Percentiles rank a stretch among this genome's conserved stretches.
phyloP scores from a whole-genome alignment of 1,284 basidiomycete species.

The Moesziomyces parantarcticus region DNA sequence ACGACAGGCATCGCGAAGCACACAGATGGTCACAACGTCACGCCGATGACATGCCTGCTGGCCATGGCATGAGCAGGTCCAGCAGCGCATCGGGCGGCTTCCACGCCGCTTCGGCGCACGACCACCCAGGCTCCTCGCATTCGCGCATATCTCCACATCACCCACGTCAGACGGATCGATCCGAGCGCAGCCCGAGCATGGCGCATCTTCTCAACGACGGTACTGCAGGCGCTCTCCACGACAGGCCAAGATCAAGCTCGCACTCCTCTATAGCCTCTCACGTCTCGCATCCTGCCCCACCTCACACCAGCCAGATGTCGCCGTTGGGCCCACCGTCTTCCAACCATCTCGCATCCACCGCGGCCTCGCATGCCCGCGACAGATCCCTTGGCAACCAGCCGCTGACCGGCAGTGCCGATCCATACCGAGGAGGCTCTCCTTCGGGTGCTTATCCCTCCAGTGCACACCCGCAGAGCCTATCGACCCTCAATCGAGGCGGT shows the following conservation, averaged over 20 bases:
- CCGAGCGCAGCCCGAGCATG: slow-evolving; percentile 52
- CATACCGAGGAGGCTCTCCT: slow-evolving; percentile 25
- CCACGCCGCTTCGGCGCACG: slow-evolving; percentile 10
- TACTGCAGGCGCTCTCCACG: slow-evolving; percentile 41
- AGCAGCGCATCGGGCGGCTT: slow-evolving; percentile 37
- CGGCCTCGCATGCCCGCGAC: slow-evolving; percentile 17
- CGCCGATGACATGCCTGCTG: slow-evolving; percentile 12
- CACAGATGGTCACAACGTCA: slow-evolving; percentile 14
- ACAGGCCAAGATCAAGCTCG: slow-evolving; percentile 42
- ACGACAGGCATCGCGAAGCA: slow-evolving; percentile 18
- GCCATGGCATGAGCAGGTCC: slow-evolving; percentile 44
- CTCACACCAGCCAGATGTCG: slow-evolving; percentile 25
- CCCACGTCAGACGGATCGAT: slow-evolving; percentile 17
- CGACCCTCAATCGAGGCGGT: slow-evolving; percentile 23
- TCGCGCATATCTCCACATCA: slow-evolving; percentile 20
- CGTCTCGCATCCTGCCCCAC: slow-evolving; percentile 27
- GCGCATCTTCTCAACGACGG: slow-evolving; percentile 49
- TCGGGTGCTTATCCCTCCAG: slow-evolving; percentile 20
- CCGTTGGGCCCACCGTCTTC: slow-evolving; percentile 17
- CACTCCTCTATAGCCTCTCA: slow-evolving; percentile 46
- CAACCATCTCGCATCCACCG: neutral
- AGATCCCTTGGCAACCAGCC: slow-evolving; percentile 5
- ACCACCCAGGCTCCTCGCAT: slow-evolving; percentile 19
- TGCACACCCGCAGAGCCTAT: slow-evolving; percentile 16
- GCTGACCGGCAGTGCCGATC: neutral